Evolutionary conservation across 306 rosid species (phyloP), one percentile per base, ranked within the genome.

Genomic region (Glycine soja): DNA sequence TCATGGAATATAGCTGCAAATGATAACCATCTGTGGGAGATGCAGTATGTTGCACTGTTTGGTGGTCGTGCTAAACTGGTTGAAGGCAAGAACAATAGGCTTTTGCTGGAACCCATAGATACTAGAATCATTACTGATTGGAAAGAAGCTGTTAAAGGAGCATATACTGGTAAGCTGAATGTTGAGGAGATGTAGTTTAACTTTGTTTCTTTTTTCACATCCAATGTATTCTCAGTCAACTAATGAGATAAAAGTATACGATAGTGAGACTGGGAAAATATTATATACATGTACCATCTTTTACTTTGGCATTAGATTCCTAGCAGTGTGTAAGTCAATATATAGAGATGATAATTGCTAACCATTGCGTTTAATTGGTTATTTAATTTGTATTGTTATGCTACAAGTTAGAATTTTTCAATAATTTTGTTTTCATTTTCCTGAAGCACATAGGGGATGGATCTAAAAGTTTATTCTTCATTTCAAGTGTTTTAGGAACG

Each of bases 1-100:
- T 84, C 88, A 3, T 95, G 99, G 97, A 93, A 91, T 84, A 30
- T 87, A 51, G 94, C 97, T 36, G 94, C 99, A 82, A 89, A 85
- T 77, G 95, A 90, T 66, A 77, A 88, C 81, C 84, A 74, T 83
- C 82, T 90, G 57, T 95, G 97, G 99, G 84, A 79, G 88, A 73
- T 63, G 64, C 97, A 90, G 76, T 89, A 90, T 81, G 64, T 16
- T 74, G 75, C 53, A 43, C 78, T 89, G 70, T 89, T 85, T 66
- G 85, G 88, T 67, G 74, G 72, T 81, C 83, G 70, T 67, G 82
- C 84, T 74, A 61, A 76, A 77, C 82, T 4, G 61, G 80, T 67
- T 63, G 85, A 86, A 79, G 85, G 77, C 52, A 45, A 30, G n/a
- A 79, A 82, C 5, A 0, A 58, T 53, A 53, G 64, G 38, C 69